A percentile compares a stretch with the other conserved stretches of the same genome.
Evolutionary conservation across 768 basidiomycete genomes (phyloP).

Genomic region (Lenzites betulinus): DNA sequence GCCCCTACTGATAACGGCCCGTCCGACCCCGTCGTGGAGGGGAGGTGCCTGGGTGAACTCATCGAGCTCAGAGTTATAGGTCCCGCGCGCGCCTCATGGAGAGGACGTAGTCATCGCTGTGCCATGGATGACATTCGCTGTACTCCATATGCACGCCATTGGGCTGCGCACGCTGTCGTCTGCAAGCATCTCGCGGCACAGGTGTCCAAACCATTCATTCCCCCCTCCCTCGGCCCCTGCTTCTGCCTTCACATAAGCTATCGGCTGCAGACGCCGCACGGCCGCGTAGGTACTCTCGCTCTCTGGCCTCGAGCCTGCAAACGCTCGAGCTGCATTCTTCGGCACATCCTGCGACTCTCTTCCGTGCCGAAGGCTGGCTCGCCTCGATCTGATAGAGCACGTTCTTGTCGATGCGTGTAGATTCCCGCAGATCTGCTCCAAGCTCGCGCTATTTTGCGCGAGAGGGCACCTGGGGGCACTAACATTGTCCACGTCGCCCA

Average conservation of each 20-base stretch:
- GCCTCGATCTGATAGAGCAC: background rate
- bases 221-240: slow-evolving; percentile 5
- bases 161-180: background rate
- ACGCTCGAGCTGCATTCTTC: background rate
- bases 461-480: background rate
- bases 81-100: background rate
- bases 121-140: background rate
- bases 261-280: background rate
- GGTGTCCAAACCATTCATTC: background rate
- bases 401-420: background rate
- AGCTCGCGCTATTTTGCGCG: background rate
- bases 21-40: slow-evolving; percentile 3
- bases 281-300: background rate
- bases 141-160: background rate
- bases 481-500: background rate
- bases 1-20: slow-evolving; percentile 16
- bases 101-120: background rate
- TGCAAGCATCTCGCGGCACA: background rate
- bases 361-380: background rate
- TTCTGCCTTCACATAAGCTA: slow-evolving; percentile 1
- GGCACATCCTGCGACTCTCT: background rate
- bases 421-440: background rate
- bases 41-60: slow-evolving; percentile 1
- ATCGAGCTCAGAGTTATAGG: background rate
- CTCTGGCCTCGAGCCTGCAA: background rate